Conservation (phyloP, 164 flowering plant species). For the Stephania cephalantha region DNA sequence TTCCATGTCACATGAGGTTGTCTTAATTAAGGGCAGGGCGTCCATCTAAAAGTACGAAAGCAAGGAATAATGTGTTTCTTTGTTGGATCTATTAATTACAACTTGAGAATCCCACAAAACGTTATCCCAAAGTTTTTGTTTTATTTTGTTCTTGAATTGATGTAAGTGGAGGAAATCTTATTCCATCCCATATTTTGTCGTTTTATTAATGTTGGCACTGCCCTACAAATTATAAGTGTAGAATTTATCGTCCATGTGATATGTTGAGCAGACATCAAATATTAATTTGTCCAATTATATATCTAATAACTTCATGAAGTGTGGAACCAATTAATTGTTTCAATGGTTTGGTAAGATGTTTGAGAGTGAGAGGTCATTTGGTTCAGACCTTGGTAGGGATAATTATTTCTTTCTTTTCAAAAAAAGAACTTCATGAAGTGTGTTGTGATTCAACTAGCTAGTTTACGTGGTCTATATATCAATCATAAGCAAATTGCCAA, state of each 20-base stretch:
- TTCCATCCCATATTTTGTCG: neutral
- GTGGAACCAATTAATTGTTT: no score
- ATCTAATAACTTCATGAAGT: no score
- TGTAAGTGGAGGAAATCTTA: neutral
- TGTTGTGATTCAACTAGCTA: neutral
- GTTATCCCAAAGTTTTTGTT: neutral
- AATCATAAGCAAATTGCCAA: neutral
- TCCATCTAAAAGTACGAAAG: conserved; percentile 3
- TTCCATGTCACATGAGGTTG: conserved; percentile 56
- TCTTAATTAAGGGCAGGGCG: conserved; percentile 19
- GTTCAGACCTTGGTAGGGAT: no score
- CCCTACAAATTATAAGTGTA: no score
- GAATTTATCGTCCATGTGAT: no score
- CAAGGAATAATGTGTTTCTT: conserved; percentile 8
- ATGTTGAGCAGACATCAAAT: no score
- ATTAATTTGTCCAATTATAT: no score
- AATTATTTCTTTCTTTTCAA: no score
- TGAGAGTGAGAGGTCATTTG: no score
- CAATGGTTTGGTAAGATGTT: no score
- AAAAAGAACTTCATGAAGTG: no score
- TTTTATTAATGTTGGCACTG: neutral
- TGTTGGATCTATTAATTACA: neutral
- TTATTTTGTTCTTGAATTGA: neutral
- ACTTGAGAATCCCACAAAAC: neutral
- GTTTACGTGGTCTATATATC: neutral